A percentile compares a stretch with the other conserved stretches of the same genome.
phyloP scores from a whole-genome alignment of 2,329 filamentous ascomycete species.

The Sphaerostilbella broomeana region DNA sequence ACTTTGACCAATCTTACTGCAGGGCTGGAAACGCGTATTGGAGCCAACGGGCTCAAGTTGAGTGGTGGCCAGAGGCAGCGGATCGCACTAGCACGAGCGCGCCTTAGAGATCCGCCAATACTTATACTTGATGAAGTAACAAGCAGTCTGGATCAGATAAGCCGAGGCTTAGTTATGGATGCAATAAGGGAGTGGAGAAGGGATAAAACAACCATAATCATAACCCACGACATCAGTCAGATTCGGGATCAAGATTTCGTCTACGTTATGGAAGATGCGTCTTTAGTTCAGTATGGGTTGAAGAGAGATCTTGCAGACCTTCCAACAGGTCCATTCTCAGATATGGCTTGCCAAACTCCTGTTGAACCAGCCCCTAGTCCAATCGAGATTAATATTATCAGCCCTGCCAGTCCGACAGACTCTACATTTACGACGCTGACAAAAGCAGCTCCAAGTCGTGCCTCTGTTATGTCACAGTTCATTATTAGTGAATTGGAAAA shows the following conservation, averaged over 20 bases:
- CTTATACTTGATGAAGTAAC: slow-evolving; percentile 86
- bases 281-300: slow-evolving; percentile 62
- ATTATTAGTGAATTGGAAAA: slow-evolving; percentile 1
- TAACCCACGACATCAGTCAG: slow-evolving; percentile 81
- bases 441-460: background rate
- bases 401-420: background rate
- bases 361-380: background rate
- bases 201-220: slow-evolving; percentile 82
- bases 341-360: slow-evolving; percentile 25
- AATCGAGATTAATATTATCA: slow-evolving; percentile 11
- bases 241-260: slow-evolving; percentile 68
- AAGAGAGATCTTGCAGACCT: slow-evolving; percentile 46
- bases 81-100: slow-evolving; percentile 71
- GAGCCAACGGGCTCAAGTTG: slow-evolving; percentile 60
- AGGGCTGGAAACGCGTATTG: slow-evolving; percentile 66
- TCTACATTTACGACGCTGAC: background rate
- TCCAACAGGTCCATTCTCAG: slow-evolving; percentile 39
- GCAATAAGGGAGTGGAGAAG: slow-evolving; percentile 70
- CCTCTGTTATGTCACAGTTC: background rate
- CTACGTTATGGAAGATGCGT: slow-evolving; percentile 68
- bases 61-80: slow-evolving; percentile 84
- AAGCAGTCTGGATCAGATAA: slow-evolving; percentile 74
- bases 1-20: slow-evolving; percentile 61
- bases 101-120: slow-evolving; percentile 68
- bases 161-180: slow-evolving; percentile 61